Percentiles rank a stretch among this genome's conserved stretches.
Conservation (phyloP, 2,329 filamentous ascomycete species). For the Colletotrichum euphorbiae region DNA sequence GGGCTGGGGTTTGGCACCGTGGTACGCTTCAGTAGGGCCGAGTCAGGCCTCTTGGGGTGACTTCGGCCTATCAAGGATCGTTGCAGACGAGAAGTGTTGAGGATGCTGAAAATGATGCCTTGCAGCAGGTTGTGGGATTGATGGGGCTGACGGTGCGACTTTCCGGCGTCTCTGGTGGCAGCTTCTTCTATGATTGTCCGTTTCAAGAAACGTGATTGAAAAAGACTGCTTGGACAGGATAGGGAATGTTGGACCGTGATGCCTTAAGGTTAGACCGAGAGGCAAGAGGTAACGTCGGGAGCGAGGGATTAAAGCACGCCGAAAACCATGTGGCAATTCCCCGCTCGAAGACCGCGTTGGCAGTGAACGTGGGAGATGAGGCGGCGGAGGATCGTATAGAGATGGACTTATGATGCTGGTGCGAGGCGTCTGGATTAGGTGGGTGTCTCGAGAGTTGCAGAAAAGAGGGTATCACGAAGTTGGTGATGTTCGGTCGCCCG, state of each 20-base stretch:
- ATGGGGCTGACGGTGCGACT: conserved; percentile 10
- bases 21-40: background rate
- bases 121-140: conserved; percentile 7
- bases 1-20: background rate
- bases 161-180: background rate
- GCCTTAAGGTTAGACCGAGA: background rate
- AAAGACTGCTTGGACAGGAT: background rate
- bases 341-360: background rate
- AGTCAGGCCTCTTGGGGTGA: background rate
- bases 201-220: background rate
- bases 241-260: no score
- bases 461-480: conserved; percentile 25
- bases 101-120: background rate
- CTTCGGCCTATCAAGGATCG: background rate
- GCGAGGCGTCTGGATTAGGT: background rate
- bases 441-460: background rate
- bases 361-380: background rate
- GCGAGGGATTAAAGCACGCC: background rate
- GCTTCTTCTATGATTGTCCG: background rate
- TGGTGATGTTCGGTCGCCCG: conserved; percentile 20
- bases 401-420: no score
- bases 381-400: no score
- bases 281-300: no score
- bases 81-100: background rate
- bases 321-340: background rate